These are phyloP conservation scores for Penicillium aurantiogriseum DNA, from an alignment of 2,329 filamentous ascomycete species.

Conservation along the genomic window DNA sequence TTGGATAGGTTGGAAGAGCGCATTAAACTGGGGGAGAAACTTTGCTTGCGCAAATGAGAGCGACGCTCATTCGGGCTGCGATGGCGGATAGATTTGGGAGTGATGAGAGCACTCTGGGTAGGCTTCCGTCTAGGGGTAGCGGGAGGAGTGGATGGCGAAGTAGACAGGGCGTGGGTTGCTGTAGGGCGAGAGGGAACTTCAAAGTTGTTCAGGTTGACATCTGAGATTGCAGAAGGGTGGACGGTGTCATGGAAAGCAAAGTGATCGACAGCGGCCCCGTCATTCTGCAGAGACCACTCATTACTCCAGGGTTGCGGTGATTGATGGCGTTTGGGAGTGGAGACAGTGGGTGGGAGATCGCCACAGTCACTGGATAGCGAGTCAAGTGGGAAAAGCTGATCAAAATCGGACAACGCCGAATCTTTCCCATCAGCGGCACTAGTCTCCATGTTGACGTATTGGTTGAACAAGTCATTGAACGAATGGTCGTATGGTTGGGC, in stretches of 20 bases:
- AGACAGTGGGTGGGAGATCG: constrained; percentile 50
- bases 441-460: constrained; percentile 60
- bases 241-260: constrained; percentile 39
- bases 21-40: constrained; percentile 54
- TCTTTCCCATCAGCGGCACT: constrained; percentile 51
- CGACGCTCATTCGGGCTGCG: constrained; percentile 44
- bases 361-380: constrained; percentile 53
- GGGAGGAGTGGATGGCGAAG: constrained; percentile 38
- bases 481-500: constrained; percentile 51
- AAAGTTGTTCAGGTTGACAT: constrained; percentile 31
- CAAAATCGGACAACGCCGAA: constrained; percentile 49
- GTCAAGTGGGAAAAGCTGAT: constrained; percentile 53
- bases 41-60: constrained; percentile 43
- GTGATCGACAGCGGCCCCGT: constrained; percentile 39
- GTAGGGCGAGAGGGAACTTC: constrained; percentile 32
- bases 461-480: constrained; percentile 62
- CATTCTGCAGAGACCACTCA: constrained; percentile 53
- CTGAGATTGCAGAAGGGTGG: constrained; percentile 38
- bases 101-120: constrained; percentile 38
- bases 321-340: constrained; percentile 44
- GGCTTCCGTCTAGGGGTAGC: constrained; percentile 38
- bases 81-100: constrained; percentile 41
- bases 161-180: constrained; percentile 22
- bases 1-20: constrained; percentile 51
- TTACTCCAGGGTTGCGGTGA: constrained; percentile 54